Evolutionary conservation across 192 early-diverging fungal genomes (phyloP).

Genomic region (Linnemannia zychae): DNA sequence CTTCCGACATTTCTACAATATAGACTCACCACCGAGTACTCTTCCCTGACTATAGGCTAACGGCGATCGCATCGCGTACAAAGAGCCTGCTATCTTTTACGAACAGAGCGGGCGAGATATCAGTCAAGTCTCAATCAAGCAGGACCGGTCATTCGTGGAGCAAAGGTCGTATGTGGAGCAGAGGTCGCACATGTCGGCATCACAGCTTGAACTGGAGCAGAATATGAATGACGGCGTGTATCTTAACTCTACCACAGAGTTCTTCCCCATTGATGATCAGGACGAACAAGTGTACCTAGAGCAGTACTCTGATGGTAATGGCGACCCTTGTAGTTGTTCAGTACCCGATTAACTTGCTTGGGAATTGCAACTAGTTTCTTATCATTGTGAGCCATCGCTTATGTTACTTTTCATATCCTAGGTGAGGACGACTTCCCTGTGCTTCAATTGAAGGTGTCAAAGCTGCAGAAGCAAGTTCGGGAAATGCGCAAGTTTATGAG

Average conservation of each 20-base stretch:
- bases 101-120: slow-evolving; percentile 15
- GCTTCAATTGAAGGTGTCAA: slow-evolving; percentile 42
- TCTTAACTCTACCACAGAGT: slow-evolving; percentile 48
- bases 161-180: slow-evolving; percentile 48
- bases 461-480: slow-evolving; percentile 52
- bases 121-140: slow-evolving; percentile 21
- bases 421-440: slow-evolving; percentile 46
- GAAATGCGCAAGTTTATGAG: slow-evolving; percentile 58
- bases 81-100: neutral
- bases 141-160: slow-evolving; percentile 45
- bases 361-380: no score
- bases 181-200: slow-evolving; percentile 20
- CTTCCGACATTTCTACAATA: neutral
- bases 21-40: neutral
- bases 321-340: neutral
- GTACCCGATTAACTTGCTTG: neutral
- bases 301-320: slow-evolving; percentile 45
- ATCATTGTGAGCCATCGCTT: neutral
- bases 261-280: slow-evolving; percentile 52
- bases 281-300: slow-evolving; percentile 54
- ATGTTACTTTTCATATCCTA: neutral
- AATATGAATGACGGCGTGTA: slow-evolving; percentile 30
- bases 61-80: neutral
- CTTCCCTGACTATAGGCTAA: neutral
- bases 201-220: slow-evolving; percentile 12